Base-by-base conservation (phyloP, 345 rosid genomes). In the Salix caprea region DNA sequence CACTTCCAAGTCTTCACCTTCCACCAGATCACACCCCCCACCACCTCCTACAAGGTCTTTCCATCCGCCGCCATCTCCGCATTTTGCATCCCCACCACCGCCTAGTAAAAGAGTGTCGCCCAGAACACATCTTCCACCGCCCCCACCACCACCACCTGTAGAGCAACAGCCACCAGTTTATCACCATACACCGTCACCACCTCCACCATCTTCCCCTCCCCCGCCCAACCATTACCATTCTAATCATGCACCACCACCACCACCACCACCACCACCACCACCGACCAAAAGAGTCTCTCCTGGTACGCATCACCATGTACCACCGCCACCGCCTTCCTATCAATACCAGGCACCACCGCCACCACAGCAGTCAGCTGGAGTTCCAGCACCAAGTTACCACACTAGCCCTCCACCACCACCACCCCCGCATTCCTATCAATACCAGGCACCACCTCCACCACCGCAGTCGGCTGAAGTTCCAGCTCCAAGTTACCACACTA, bases 181-280 rank as follows among this genome's bases (percentile, higher is more conserved):
- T 40, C 34, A 62, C 40, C 71, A 42, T 56, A 13, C 34, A 48
- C 44, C 80, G 70, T 73, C 76, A 1, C 71, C 85, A 18, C 70
- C 77, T 11, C 42, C 67, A 5, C 34, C 50, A 18, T 19, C 23
- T 24, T 5, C 69, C 5, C 60, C 72, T 36, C 80, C 80, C 5
- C 61, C 86, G 11, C 60, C 82, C 4, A 39, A 28, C 44, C 79
- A 80, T 54, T 74, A 68, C 61, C 74, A 84, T 72, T 54, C 81
- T 16, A 1, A 50, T 64, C 48, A 83, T 61, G 80, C 88, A 5
- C 88, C 89, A 6, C 86, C 88, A 0, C 88, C 88, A 5, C 88
- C 89, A 6, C 86, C 88, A 0, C n/a, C 88, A 5, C 88, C 89
- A 6, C 86, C 88, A 0, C 88, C 88, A 0, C 88, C 93, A 4